phyloP scores from a whole-genome alignment of 2,329 filamentous ascomycete species.

The Acarospora socialis region DNA sequence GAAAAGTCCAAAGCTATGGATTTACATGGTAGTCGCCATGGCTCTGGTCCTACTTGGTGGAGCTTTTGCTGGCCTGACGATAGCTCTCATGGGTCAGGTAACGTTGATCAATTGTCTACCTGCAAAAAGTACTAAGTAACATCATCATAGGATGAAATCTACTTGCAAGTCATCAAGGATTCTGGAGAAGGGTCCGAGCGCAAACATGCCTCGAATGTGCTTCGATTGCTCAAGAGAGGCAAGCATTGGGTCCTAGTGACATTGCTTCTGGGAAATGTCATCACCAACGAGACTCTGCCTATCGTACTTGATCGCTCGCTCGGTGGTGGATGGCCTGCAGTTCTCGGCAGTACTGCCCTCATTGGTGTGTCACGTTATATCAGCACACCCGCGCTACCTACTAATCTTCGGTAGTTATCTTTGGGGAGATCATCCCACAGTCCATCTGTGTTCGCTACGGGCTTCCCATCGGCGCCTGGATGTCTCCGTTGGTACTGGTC shows the following conservation, averaged over 20 bases:
- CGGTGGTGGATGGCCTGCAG: conserved; percentile 86
- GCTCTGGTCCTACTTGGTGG: conserved; percentile 75
- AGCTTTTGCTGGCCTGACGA: conserved; percentile 83
- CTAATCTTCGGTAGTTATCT: conserved; percentile 56
- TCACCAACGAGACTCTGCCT: conserved; percentile 91
- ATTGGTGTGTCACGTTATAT: conserved; percentile 85
- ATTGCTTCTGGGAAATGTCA: conserved; percentile 84
- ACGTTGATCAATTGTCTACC: conserved; percentile 3
- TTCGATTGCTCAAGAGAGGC: conserved; percentile 65
- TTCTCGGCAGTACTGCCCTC: conserved; percentile 80
- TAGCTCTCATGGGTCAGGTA: conserved; percentile 48
- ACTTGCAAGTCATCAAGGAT: conserved; percentile 82
- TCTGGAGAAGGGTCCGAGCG: conserved; percentile 76
- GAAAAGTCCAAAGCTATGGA: conserved; percentile 56
- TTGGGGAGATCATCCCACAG: conserved; percentile 91
- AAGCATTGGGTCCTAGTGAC: conserved; percentile 99
- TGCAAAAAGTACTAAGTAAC: conserved; percentile 6
- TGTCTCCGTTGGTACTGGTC: conserved; percentile 70
- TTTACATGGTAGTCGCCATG: conserved; percentile 66
- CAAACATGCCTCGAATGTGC: conserved; percentile 69
- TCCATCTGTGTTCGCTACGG: conserved; percentile 94
- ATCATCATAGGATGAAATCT: conserved; percentile 66
- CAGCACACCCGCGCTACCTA: conserved; percentile 3
- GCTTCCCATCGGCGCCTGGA: conserved; percentile 84
- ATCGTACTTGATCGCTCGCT: conserved; percentile 90